Evolutionary conservation across 2,329 filamentous ascomycete genomes (phyloP).

Genomic region (Fonsecaea pedrosoi): DNA sequence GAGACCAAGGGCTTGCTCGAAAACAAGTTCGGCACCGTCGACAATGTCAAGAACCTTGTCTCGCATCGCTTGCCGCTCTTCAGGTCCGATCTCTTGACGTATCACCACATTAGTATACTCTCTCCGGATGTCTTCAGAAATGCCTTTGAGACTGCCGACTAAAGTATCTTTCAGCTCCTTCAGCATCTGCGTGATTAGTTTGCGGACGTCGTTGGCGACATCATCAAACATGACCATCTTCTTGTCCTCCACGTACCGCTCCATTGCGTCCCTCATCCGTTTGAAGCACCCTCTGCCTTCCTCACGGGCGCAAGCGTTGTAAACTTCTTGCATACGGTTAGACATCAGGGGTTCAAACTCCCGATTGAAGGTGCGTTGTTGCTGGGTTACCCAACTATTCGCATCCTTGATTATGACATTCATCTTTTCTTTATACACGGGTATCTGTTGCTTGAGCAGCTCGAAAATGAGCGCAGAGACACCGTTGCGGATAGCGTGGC

Average conservation of each 20-base stretch:
- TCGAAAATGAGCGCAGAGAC: slow-evolving; percentile 41
- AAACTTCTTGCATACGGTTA: slow-evolving; percentile 55
- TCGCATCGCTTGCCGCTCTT: neutral
- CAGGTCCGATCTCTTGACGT: neutral
- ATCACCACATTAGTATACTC: slow-evolving; percentile 14
- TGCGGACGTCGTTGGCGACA: slow-evolving; percentile 52
- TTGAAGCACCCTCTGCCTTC: slow-evolving; percentile 42
- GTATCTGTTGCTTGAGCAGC: slow-evolving; percentile 52
- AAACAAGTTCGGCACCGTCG: slow-evolving; percentile 8
- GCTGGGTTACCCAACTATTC: slow-evolving; percentile 49
- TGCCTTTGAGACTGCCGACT: neutral
- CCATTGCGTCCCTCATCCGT: slow-evolving; percentile 62
- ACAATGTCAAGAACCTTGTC: neutral
- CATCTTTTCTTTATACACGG: slow-evolving; percentile 52
- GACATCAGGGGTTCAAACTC: slow-evolving; percentile 60
- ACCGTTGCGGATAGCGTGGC: slow-evolving; percentile 49
- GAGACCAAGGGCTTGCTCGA: slow-evolving; percentile 10
- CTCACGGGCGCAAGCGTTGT: slow-evolving; percentile 41
- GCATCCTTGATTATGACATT: slow-evolving; percentile 46
- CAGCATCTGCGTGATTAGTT: slow-evolving; percentile 44
- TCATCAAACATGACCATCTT: slow-evolving; percentile 59
- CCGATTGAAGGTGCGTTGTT: slow-evolving; percentile 62
- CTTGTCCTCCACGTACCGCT: slow-evolving; percentile 49
- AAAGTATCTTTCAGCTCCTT: neutral
- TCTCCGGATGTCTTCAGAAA: neutral